Base-by-base conservation (phyloP, 1,284 basidiomycete species). In the Pholiota adiposa region DNA sequence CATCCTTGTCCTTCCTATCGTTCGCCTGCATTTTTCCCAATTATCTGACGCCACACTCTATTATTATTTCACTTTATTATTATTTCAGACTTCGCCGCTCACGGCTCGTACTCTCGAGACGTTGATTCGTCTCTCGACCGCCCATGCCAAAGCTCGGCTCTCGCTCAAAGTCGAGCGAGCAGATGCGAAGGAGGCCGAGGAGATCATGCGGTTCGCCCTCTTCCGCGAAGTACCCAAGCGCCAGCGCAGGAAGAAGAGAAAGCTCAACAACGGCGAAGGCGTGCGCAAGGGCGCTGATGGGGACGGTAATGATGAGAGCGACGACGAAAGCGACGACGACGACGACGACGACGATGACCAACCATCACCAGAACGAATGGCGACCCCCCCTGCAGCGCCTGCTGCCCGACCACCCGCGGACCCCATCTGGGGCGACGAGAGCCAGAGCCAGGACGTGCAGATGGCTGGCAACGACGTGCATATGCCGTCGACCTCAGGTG, bases 101-200 rank as follows among this genome's bases (percentile, higher is more conserved):
- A 99, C 97, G 0, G 97, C 97, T 14, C 96, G 97, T 86, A 98
- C 97, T 5, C 88, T 99, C 59, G 97, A 99, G 78, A 99, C 97
- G 0, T 84, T 99, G 46, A 99, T 99, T 73, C 97, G 97, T 83
- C 85, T 99, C 14, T 87, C 97, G 5, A 99, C 97, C 16, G 97
- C 97, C 0, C 97, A 99, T 74, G 97, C 97, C 61, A 99, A 99
- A 77, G 88, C 96, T 12, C 89, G 97, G 19, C 82, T 99, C 2
- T 96, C 96, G 16, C 65, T 83, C 44, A 92, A 90, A 64, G 94
- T 99, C 19, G 90, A 94, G 69, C 87, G 92, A 71, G 79, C 82
- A 4, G 97, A 99, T 76, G 97, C 97, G 11, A 84, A 85, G 70
- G 89, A 92, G 31, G 97, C 97, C 1, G 96, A 99, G 73, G 91